Evolutionary conservation across 1,139 yeast species (phyloP).

Genomic region (Geotrichum australiense): DNA sequence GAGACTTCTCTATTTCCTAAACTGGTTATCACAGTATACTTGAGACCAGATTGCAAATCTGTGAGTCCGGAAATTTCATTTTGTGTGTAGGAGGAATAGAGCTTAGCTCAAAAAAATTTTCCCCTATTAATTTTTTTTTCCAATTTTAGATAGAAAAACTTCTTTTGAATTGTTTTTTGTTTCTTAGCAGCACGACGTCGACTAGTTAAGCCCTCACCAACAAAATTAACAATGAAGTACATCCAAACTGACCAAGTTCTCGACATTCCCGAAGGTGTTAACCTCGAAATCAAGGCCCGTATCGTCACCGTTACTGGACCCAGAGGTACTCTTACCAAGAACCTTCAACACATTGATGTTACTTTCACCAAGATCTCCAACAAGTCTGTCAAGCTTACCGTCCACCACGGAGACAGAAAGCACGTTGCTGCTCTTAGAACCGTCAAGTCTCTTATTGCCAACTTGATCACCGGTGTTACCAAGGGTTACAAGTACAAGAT

Average conservation of each 20-base stretch:
- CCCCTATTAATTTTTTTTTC: neutral
- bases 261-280: slow-evolving; percentile 91
- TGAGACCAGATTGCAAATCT: neutral
- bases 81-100: neutral
- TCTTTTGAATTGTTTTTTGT: neutral
- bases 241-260: slow-evolving; percentile 89
- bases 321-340: slow-evolving; percentile 91
- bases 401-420: slow-evolving; percentile 99
- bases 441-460: slow-evolving; percentile 88
- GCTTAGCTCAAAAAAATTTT: neutral
- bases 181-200: slow-evolving; percentile 9
- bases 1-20: slow-evolving; percentile 6
- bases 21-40: neutral
- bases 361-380: slow-evolving; percentile 73
- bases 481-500: slow-evolving; percentile 99
- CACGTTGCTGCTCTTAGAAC: slow-evolving; percentile 99
- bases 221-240: slow-evolving; percentile 62
- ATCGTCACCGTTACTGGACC: slow-evolving; percentile 90
- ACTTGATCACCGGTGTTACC: slow-evolving; percentile 98
- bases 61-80: slow-evolving; percentile 2
- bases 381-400: slow-evolving; percentile 76
- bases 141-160: neutral
- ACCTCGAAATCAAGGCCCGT: slow-evolving; percentile 90
- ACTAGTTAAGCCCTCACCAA: slow-evolving; percentile 2
- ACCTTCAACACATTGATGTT: slow-evolving; percentile 92